A percentile compares a stretch with the other conserved stretches of the same genome.
Conservation (phyloP, 164 flowering plant species). For the Nelumbo lutea region DNA sequence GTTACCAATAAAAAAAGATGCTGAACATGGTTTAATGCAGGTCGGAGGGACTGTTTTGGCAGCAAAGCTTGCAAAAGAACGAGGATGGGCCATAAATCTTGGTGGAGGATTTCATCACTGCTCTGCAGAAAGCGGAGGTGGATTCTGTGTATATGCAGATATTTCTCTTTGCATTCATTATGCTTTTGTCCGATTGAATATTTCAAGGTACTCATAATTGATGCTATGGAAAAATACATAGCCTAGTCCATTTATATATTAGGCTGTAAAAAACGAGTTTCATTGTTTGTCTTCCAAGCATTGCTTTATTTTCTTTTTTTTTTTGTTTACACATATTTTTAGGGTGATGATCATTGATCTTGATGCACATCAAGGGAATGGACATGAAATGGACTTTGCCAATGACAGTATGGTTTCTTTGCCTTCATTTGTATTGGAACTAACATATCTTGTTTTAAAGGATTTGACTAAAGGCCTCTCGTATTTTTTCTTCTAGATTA, state of each 20-base stretch:
- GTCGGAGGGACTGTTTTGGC: constrained; percentile 95
- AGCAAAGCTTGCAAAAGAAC: constrained; percentile 87
- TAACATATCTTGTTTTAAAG: neutral
- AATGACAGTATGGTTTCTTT: constrained; percentile 52
- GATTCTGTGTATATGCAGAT: constrained; percentile 95
- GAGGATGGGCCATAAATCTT: constrained; percentile 95
- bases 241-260: neutral
- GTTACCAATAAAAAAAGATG: too few species aligned
- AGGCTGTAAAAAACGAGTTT: neutral
- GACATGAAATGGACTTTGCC: constrained; percentile 84
- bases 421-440: neutral
- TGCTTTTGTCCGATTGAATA: constrained; percentile 63
- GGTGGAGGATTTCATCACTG: constrained; percentile 99
- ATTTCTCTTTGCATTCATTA: constrained; percentile 81
- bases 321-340: constrained; percentile 12
- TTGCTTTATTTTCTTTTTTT: constrained; percentile 2
- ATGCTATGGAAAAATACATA: neutral
- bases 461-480: neutral
- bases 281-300: neutral
- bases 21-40: constrained; percentile 28
- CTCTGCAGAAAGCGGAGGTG: constrained; percentile 79
- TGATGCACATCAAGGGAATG: constrained; percentile 99
- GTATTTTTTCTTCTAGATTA: too few species aligned
- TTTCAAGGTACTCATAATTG: constrained; percentile 56
- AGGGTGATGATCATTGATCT: constrained; percentile 99